Conservation (phyloP, 805 yeast genomes). For the Wickerhamomyces bisporus region DNA sequence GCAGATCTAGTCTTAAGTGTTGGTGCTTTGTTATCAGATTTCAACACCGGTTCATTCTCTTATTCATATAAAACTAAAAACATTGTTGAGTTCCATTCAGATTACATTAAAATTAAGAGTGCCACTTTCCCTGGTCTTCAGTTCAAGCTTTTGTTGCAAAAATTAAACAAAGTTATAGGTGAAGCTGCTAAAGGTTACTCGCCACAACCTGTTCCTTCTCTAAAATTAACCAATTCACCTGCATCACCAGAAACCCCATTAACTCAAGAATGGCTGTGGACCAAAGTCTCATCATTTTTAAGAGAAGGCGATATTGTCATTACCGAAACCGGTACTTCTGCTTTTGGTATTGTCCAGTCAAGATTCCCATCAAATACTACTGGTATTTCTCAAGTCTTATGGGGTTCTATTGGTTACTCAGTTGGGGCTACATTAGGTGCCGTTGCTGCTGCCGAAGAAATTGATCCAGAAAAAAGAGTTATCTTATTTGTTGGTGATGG, state of each 20-base stretch:
- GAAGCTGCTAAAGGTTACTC: slow-evolving; percentile 37
- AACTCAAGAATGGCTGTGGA: slow-evolving; percentile 68
- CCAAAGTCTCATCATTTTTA: slow-evolving; percentile 55
- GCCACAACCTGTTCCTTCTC: slow-evolving; percentile 52
- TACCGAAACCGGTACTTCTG: slow-evolving; percentile 73
- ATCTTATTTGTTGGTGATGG: slow-evolving; percentile 72
- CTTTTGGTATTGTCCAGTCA: slow-evolving; percentile 64
- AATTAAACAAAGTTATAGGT: slow-evolving; percentile 34
- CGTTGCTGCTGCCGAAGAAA: slow-evolving; percentile 60
- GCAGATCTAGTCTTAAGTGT: slow-evolving; percentile 73
- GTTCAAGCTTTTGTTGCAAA: slow-evolving; percentile 53
- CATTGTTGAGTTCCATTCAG: slow-evolving; percentile 75
- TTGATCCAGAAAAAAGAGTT: slow-evolving; percentile 57
- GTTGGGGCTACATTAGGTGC: slow-evolving; percentile 69
- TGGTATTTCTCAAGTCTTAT: slow-evolving; percentile 69
- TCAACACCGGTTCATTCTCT: slow-evolving; percentile 85
- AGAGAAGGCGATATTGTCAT: slow-evolving; percentile 61
- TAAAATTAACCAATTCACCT: slow-evolving; percentile 42
- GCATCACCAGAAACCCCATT: slow-evolving; percentile 40
- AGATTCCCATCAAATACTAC: slow-evolving; percentile 56
- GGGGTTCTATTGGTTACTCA: slow-evolving; percentile 74
- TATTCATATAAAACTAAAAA: slow-evolving; percentile 70
- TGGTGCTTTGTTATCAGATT: slow-evolving; percentile 82
- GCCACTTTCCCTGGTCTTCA: slow-evolving; percentile 71
- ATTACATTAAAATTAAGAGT: slow-evolving; percentile 61